A percentile compares a stretch with the other conserved stretches of the same genome.
Evolutionary conservation across 257 asterid genomes (phyloP).

Genomic region (Solanum pinnatisectum): DNA sequence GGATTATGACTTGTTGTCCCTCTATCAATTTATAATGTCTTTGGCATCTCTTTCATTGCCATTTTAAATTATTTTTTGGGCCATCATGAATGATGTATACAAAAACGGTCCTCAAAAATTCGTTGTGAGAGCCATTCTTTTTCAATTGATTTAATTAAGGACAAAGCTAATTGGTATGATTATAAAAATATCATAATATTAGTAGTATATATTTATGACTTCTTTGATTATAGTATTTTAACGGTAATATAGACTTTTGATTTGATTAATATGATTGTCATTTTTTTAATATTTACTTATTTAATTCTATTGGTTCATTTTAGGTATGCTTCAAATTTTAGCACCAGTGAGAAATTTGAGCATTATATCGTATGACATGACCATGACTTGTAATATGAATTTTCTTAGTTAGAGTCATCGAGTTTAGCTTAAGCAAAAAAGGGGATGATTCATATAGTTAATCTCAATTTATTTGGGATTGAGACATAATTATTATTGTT

Average conservation of each 20-base stretch:
- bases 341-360: not conserved
- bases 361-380: not conserved
- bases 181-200: not conserved
- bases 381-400: not conserved
- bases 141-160: not conserved
- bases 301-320: not conserved
- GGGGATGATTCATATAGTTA: not conserved
- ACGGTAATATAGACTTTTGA: not conserved
- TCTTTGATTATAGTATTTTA: not conserved
- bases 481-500: not conserved
- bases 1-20: not conserved
- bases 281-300: not conserved
- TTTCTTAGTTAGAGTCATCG: not conserved
- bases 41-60: not conserved
- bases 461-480: not conserved
- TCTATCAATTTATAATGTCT: not conserved
- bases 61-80: not conserved
- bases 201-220: not conserved
- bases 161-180: not conserved
- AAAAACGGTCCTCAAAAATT: not conserved
- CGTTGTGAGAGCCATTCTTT: not conserved
- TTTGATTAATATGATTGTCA: not conserved
- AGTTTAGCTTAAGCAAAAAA: not conserved
- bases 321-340: not conserved
- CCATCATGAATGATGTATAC: not conserved